Base-by-base conservation (phyloP, 345 rosid species). In the Draba incana region DNA sequence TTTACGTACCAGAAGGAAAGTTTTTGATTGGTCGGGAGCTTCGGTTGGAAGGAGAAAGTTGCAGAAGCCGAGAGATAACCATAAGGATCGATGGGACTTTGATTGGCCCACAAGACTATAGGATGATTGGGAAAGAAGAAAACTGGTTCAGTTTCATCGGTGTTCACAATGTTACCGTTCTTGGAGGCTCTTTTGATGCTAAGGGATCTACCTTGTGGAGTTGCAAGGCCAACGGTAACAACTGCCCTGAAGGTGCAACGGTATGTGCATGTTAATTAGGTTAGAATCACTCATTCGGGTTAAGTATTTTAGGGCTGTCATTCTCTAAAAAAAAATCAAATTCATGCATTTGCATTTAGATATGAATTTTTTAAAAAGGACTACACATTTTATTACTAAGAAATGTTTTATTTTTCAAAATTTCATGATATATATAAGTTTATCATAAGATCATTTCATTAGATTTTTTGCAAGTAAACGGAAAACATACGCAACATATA, bases 181-280 rank as follows among this genome's bases (percentile, higher is more conserved):
- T 64, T 43, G 91, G 91, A 10, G 85, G 88, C 7, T 47, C 69
- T 10, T 66, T 86, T 15, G 89, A 88, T 64, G 91, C 89, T 14
- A 80, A 77, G 16, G 95, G 91, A 9, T 12, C 84, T 1, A 60
- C 77, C 10, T 74, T 88, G 66, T 88, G 91, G 89, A 79, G 48
- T 35, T 84, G 91, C 61, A 86, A 86, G 16, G 77, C 76, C 15
- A 43, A 75, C 24, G 68, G 69, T 63, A 7, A 42, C 4, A 13
- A 4, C 23, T 86, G 91, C 66, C 89, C 87, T 10, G 41, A 37
- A 47, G 91, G 89, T 35, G 86, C 88, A 56, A 81, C 89, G 84
- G 91, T 85, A 77, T 42, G 60, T 65, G n/a, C 38, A 20, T 47
- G 4, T n/a, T 46, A 52, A 7, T 38, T 63, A 37, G n/a, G 7